A percentile compares a stretch with the other conserved stretches of the same genome.
phyloP scores from a whole-genome alignment of 305 asterid species.

The Salvia sclarea region DNA sequence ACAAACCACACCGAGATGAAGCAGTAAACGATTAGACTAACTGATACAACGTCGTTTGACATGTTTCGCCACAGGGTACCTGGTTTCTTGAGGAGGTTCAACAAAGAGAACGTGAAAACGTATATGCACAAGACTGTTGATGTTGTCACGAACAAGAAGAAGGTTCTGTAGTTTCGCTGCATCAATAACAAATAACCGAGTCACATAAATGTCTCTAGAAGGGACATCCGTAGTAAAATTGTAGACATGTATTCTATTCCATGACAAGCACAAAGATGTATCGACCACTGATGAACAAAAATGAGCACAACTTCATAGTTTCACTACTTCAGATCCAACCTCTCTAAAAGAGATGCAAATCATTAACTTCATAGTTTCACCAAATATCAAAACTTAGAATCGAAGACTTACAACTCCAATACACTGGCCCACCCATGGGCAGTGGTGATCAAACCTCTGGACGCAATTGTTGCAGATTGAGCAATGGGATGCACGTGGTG shows the following conservation, averaged over 20 bases:
- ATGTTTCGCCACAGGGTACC: constrained; percentile 59
- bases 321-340: background rate
- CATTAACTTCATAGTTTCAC: background rate
- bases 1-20: constrained; percentile 92
- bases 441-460: constrained; percentile 94
- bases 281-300: background rate
- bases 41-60: constrained; percentile 61
- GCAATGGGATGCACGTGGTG: constrained; percentile 97
- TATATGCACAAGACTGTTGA: constrained; percentile 77
- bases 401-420: constrained; percentile 69
- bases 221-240: too few species aligned
- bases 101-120: constrained; percentile 78
- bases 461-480: constrained; percentile 95
- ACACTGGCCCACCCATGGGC: constrained; percentile 98
- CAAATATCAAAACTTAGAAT: background rate
- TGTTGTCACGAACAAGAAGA: constrained; percentile 70
- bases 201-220: constrained; percentile 13
- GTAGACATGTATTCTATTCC: too few species aligned
- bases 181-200: constrained; percentile 29
- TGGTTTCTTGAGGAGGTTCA: constrained; percentile 53
- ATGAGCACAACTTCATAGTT: background rate
- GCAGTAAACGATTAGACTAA: constrained; percentile 65
- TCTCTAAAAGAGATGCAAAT: background rate
- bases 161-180: constrained; percentile 89
- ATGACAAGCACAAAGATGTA: background rate